Conservation (phyloP, 2,329 filamentous ascomycete genomes). For the Aspergillus sergii region DNA sequence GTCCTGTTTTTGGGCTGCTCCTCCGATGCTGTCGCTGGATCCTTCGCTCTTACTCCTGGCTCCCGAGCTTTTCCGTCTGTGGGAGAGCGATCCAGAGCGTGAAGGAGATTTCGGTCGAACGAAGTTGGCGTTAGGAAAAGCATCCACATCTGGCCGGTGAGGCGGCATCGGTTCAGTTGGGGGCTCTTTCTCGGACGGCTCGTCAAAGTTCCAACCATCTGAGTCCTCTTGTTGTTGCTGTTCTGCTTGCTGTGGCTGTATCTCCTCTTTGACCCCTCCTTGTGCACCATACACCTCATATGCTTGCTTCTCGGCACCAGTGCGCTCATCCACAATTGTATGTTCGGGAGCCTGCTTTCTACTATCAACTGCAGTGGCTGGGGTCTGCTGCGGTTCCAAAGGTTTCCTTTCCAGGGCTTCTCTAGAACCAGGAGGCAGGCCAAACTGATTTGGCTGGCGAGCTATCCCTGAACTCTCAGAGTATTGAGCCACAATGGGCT, state of each 20-base stretch:
- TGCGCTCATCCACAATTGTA: slow-evolving; percentile 54
- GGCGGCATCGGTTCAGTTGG: slow-evolving; percentile 53
- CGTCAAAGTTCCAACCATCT: slow-evolving; percentile 93
- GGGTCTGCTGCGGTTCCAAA: slow-evolving; percentile 47
- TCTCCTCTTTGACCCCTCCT: slow-evolving; percentile 49
- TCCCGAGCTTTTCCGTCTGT: slow-evolving; percentile 80
- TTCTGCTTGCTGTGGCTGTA: slow-evolving; percentile 46
- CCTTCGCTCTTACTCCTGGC: slow-evolving; percentile 65
- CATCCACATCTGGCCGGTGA: slow-evolving; percentile 78
- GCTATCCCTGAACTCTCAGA: slow-evolving; percentile 43
- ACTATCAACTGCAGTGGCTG: slow-evolving; percentile 58
- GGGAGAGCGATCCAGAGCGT: slow-evolving; percentile 64
- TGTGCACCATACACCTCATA: slow-evolving; percentile 62
- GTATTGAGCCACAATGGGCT: slow-evolving; percentile 57
- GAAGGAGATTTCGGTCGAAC: slow-evolving; percentile 79
- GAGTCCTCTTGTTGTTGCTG: slow-evolving; percentile 55
- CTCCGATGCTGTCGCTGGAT: slow-evolving; percentile 63
- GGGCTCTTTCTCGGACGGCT: slow-evolving; percentile 60
- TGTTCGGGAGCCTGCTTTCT: slow-evolving; percentile 49
- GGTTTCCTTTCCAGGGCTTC: slow-evolving; percentile 46
- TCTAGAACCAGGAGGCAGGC: slow-evolving; percentile 42
- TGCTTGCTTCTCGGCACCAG: slow-evolving; percentile 60
- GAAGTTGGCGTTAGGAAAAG: slow-evolving; percentile 79
- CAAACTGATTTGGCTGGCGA: slow-evolving; percentile 47
- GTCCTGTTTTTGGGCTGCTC: slow-evolving; percentile 60